These are phyloP conservation scores for Solanum verrucosum DNA, from an alignment of 257 asterid genomes.

Conservation along the genomic window DNA sequence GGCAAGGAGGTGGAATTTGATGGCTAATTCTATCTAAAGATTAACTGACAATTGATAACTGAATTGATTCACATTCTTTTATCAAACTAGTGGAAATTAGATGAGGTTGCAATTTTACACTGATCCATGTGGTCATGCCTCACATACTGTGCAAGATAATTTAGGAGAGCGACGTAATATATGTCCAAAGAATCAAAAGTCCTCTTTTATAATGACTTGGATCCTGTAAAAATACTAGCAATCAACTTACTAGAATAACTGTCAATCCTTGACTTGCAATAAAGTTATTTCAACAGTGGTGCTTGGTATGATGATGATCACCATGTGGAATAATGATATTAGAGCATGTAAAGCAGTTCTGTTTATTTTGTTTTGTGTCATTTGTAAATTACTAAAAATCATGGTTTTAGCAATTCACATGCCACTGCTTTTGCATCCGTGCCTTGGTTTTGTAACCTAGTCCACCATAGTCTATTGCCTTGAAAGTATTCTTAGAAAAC, in stretches of 20 bases:
- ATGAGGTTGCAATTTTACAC: neutral
- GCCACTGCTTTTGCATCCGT: neutral
- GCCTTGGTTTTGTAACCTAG: neutral
- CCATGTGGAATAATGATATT: neutral
- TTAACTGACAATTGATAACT: neutral
- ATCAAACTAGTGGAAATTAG: neutral
- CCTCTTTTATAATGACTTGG: neutral
- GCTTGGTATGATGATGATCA: neutral
- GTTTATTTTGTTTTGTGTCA: neutral
- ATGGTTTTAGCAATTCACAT: neutral
- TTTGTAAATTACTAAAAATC: neutral
- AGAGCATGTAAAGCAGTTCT: neutral
- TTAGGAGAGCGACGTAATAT: neutral
- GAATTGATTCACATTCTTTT: neutral
- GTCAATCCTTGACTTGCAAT: neutral
- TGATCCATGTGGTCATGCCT: neutral
- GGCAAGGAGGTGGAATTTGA: neutral
- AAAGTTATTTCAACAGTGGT: neutral
- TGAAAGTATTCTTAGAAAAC: neutral
- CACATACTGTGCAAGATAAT: neutral
- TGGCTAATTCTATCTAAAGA: neutral
- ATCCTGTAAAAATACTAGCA: neutral
- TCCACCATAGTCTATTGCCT: neutral
- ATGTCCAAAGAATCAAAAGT: neutral
- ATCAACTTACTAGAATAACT: neutral